A percentile compares a stretch with the other conserved stretches of the same genome.
Conservation (phyloP, 2,329 filamentous ascomycete species). For the Beauveria brongniartii region DNA sequence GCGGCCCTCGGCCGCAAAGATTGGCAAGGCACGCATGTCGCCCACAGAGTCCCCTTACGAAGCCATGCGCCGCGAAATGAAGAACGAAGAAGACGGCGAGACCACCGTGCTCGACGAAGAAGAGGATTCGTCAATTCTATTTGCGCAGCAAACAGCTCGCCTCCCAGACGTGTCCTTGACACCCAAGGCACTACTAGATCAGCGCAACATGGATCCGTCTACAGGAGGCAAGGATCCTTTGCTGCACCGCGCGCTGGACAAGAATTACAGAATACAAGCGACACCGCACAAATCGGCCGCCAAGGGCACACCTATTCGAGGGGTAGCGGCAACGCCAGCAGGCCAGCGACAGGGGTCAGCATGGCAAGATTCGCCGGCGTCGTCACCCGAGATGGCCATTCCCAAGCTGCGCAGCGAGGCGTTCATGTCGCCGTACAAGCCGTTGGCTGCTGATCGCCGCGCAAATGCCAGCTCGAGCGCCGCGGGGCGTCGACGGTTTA, state of each 20-base stretch:
- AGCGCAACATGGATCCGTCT: slow-evolving; percentile 25
- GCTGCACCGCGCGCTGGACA: slow-evolving; percentile 87
- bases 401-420: slow-evolving; percentile 79
- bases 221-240: slow-evolving; percentile 59
- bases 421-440: slow-evolving; percentile 39
- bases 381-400: slow-evolving; percentile 69
- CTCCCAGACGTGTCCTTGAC: slow-evolving; percentile 57
- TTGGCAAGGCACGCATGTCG: slow-evolving; percentile 46
- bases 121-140: slow-evolving; percentile 39
- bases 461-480: slow-evolving; percentile 12
- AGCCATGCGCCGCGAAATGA: slow-evolving; percentile 58
- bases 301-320: slow-evolving; percentile 39
- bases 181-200: slow-evolving; percentile 38
- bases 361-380: slow-evolving; percentile 55
- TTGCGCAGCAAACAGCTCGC: slow-evolving; percentile 44
- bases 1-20: slow-evolving; percentile 44
- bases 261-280: slow-evolving; percentile 87
- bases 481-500: slow-evolving; percentile 31
- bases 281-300: slow-evolving; percentile 62
- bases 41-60: slow-evolving; percentile 73
- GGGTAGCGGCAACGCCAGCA: slow-evolving; percentile 19
- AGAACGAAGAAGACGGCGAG: slow-evolving; percentile 32
- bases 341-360: slow-evolving; percentile 21
- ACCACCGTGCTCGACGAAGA: slow-evolving; percentile 28
- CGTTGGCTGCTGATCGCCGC: background rate